A percentile compares a stretch with the other conserved stretches of the same genome.
These are phyloP conservation scores for Proliferodiscus dingleyae DNA, from an alignment of 2,329 filamentous ascomycete species.

Conservation along the genomic window DNA sequence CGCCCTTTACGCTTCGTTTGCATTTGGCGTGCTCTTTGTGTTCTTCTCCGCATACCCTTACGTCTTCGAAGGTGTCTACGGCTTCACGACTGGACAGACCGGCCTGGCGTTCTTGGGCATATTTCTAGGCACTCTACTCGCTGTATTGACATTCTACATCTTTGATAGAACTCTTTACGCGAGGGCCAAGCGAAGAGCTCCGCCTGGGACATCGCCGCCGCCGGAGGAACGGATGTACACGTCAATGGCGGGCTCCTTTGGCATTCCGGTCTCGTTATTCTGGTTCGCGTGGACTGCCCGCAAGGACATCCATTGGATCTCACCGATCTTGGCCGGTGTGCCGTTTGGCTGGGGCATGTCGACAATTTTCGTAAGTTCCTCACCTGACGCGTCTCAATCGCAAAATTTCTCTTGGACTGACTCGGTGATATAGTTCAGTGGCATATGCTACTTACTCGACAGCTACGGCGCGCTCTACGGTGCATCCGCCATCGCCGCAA, in stretches of 20 bases:
- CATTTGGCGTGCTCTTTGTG: constrained; percentile 35
- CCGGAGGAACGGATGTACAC: constrained; percentile 55
- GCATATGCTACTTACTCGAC: constrained; percentile 54
- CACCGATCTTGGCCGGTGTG: constrained; percentile 37
- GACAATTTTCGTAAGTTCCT: constrained; percentile 45
- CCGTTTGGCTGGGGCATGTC: constrained; percentile 56
- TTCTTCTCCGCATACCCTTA: constrained; percentile 38
- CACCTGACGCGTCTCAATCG: no score
- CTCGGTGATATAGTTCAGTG: no score
- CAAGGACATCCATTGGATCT: constrained; percentile 38
- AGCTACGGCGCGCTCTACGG: constrained; percentile 41
- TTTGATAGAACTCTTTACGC: constrained; percentile 41
- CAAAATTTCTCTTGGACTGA: no score
- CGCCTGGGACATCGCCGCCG: constrained; percentile 30
- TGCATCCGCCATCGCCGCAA: constrained; percentile 11
- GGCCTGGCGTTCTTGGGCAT: constrained; percentile 37
- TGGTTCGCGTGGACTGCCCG: constrained; percentile 45
- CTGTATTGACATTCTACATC: constrained; percentile 36
- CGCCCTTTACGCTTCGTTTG: constrained; percentile 33
- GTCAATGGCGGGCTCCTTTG: constrained; percentile 53
- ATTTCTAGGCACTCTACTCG: constrained; percentile 39
- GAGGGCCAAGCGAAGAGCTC: constrained; percentile 5
- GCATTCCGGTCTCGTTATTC: constrained; percentile 43
- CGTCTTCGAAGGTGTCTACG: constrained; percentile 35
- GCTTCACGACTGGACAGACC: constrained; percentile 32